phyloP scores from a whole-genome alignment of 208 protist genomes.

The Herpetomonas muscarum region DNA sequence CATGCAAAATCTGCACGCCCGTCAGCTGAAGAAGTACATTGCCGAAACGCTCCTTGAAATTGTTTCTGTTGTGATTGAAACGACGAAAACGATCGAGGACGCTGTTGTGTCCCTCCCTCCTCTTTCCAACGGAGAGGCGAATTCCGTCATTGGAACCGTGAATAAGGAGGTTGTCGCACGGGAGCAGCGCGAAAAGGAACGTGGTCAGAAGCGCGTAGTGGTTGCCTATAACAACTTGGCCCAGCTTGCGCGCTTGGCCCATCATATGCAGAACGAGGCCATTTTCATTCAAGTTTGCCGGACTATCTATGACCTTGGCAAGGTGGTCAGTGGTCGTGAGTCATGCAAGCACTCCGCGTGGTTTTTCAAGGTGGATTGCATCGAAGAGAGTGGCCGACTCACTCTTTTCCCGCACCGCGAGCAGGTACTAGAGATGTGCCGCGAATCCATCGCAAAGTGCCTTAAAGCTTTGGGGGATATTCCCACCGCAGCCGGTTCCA shows the following conservation, averaged over 20 bases:
- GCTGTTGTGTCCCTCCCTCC: conserved; percentile 37
- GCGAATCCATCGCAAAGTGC: conserved; percentile 34
- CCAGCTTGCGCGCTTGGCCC: conserved; percentile 65
- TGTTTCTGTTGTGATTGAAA: conserved; percentile 34
- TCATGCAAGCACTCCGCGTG: conserved; percentile 34
- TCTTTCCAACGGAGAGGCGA: conserved; percentile 29
- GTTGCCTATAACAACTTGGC: conserved; percentile 79
- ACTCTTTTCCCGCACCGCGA: conserved; percentile 47
- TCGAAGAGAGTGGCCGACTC: conserved; percentile 35
- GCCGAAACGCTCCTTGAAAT: conserved; percentile 51
- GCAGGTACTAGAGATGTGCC: conserved; percentile 26
- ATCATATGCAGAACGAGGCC: conserved; percentile 74
- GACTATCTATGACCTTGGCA: conserved; percentile 55
- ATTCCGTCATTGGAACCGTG: conserved; percentile 56
- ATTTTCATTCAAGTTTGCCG: conserved; percentile 61
- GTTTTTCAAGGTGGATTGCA: conserved; percentile 71
- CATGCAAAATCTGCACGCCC: conserved; percentile 21
- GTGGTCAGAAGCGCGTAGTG: conserved; percentile 73
- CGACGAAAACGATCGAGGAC: conserved; percentile 42
- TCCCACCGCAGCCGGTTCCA: conserved; percentile 24
- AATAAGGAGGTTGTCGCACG: conserved; percentile 79
- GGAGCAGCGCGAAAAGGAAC: conserved; percentile 51
- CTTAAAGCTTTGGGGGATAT: conserved; percentile 16
- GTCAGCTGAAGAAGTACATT: conserved; percentile 48
- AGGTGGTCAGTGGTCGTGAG: conserved; percentile 30